Evolutionary conservation across 768 basidiomycete species (phyloP).

Genomic region (Strobilomyces confusus): DNA sequence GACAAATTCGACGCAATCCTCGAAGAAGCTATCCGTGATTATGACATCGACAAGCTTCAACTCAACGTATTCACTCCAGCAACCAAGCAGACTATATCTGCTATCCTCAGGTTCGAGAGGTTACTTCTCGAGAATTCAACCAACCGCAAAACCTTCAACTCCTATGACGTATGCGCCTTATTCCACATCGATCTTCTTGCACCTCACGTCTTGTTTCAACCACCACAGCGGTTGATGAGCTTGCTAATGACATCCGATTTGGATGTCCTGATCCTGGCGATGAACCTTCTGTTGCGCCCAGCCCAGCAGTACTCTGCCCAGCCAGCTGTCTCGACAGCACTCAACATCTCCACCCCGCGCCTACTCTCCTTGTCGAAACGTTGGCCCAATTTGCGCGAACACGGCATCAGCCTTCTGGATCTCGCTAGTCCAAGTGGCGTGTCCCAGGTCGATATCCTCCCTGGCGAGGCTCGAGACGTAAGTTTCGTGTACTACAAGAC

Average conservation of each 20-base stretch:
- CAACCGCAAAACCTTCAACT: constrained; percentile 92
- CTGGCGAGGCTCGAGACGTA: constrained; percentile 72
- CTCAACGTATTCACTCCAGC: constrained; percentile 69
- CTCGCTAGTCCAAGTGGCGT: constrained; percentile 55
- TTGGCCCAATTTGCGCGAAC: constrained; percentile 80
- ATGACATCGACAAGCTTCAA: constrained; percentile 84
- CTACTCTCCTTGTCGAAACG: constrained; percentile 80
- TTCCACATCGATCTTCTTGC: not conserved
- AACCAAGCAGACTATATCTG: constrained; percentile 70
- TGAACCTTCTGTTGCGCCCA: constrained; percentile 86
- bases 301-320: constrained; percentile 93
- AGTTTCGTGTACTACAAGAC: constrained; percentile 79
- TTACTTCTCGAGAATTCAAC: constrained; percentile 95
- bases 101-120: constrained; percentile 85
- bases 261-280: constrained; percentile 77
- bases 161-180: constrained; percentile 82
- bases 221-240: constrained; percentile 76
- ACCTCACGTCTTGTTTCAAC: constrained; percentile 7
- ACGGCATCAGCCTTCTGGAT: constrained; percentile 72
- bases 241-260: constrained; percentile 86
- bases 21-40: constrained; percentile 76
- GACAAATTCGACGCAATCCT: constrained; percentile 93
- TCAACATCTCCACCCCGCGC: constrained; percentile 78
- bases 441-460: constrained; percentile 56
- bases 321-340: constrained; percentile 75